phyloP scores from a whole-genome alignment of 371 early-diverging fungal genomes.

The Mortierella sp. region DNA sequence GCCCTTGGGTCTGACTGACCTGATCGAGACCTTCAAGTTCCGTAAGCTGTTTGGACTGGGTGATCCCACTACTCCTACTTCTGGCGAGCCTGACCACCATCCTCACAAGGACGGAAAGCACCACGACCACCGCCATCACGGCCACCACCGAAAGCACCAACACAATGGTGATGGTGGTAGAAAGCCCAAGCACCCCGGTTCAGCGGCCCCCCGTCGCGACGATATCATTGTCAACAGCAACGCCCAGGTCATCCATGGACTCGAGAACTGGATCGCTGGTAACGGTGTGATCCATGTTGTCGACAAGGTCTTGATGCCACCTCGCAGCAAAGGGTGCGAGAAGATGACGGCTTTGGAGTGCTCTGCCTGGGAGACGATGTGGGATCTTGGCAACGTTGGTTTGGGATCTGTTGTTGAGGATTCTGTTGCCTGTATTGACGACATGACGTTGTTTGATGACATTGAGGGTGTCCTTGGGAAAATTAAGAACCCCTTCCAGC shows the following conservation, averaged over 20 bases:
- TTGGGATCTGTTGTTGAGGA: slow-evolving; percentile 16
- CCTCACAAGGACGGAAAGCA: slow-evolving; percentile 11
- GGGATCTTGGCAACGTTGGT: slow-evolving; percentile 33
- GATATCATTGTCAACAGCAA: slow-evolving; percentile 39
- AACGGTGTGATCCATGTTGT: slow-evolving; percentile 54
- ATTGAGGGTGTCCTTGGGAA: background rate
- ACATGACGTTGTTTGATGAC: slow-evolving; percentile 22
- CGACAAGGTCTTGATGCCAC: slow-evolving; percentile 45
- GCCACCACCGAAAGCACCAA: slow-evolving; percentile 3
- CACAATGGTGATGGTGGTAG: slow-evolving; percentile 8
- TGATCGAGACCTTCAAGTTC: slow-evolving; percentile 18
- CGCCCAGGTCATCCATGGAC: slow-evolving; percentile 23
- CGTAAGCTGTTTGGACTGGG: slow-evolving; percentile 8
- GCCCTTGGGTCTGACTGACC: slow-evolving; percentile 16
- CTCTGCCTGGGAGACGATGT: slow-evolving; percentile 43
- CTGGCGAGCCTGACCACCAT: slow-evolving; percentile 3
- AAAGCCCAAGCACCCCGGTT: background rate
- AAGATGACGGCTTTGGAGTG: slow-evolving; percentile 33
- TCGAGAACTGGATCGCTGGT: slow-evolving; percentile 51
- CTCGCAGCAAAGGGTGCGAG: slow-evolving; percentile 34
- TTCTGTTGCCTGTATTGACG: slow-evolving; percentile 14
- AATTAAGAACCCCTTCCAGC: background rate
- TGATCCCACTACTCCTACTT: background rate
- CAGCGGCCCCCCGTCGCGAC: slow-evolving; percentile 20
- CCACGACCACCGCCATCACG: slow-evolving; percentile 7